phyloP scores from a whole-genome alignment of 2,329 filamentous ascomycete genomes.

The Botrytis fragariae region DNA sequence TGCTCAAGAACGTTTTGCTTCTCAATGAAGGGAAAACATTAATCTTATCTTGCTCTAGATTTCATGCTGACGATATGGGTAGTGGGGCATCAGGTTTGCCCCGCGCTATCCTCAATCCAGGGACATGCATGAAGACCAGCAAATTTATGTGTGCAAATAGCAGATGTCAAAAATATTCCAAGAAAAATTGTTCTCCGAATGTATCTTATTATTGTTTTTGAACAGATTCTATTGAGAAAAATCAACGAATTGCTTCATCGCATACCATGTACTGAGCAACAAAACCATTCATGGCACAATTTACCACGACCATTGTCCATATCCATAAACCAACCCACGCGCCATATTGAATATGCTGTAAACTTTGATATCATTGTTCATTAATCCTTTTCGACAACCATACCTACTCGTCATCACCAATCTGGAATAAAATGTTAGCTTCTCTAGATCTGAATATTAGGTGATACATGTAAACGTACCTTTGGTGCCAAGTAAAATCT shows the following conservation, averaged over 20 bases:
- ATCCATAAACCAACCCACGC: slow-evolving; percentile 38
- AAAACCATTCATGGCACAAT: slow-evolving; percentile 17
- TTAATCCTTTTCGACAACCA: slow-evolving; percentile 27
- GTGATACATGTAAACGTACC: slow-evolving; percentile 49
- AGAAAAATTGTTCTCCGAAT: background rate
- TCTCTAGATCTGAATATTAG: background rate
- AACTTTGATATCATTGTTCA: slow-evolving; percentile 33
- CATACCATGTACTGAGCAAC: slow-evolving; percentile 2
- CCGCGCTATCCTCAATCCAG: slow-evolving; percentile 16
- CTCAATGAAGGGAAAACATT: background rate
- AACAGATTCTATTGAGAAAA: slow-evolving; percentile 1
- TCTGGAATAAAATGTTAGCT: slow-evolving; percentile 48
- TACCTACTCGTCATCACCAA: slow-evolving; percentile 63
- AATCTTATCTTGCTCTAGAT: slow-evolving; percentile 9
- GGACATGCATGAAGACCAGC: background rate
- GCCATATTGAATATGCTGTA: slow-evolving; percentile 35
- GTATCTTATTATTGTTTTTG: slow-evolving; percentile 4
- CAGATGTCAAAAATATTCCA: background rate
- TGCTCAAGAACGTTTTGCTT: background rate
- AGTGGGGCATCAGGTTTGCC: slow-evolving; percentile 14
- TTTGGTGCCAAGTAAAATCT: slow-evolving; percentile 98
- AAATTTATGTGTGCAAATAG: background rate
- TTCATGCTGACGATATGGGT: background rate
- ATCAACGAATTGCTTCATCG: slow-evolving; percentile 8
- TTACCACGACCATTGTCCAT: slow-evolving; percentile 23